A percentile compares a stretch with the other conserved stretches of the same genome.
These are phyloP conservation scores for Cytospora schulzeri DNA, from an alignment of 2,329 filamentous ascomycete genomes.

Conservation along the genomic window DNA sequence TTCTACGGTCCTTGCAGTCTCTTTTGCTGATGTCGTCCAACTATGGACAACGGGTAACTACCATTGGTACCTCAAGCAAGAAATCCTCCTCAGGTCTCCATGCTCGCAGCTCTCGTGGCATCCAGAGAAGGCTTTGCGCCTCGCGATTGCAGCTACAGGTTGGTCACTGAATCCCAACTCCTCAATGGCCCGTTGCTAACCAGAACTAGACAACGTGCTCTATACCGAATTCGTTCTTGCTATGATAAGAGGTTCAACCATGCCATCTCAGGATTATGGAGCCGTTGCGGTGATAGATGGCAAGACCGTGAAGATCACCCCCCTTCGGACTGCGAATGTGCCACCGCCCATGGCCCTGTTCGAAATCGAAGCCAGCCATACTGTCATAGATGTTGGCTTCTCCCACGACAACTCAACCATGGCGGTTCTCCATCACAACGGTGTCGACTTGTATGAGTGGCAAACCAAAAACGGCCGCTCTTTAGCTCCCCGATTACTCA, in stretches of 20 bases:
- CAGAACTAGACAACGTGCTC: conserved; percentile 45
- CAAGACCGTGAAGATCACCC: conserved; percentile 76
- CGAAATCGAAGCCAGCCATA: conserved; percentile 64
- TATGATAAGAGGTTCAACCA: conserved; percentile 68
- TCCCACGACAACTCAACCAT: conserved; percentile 65
- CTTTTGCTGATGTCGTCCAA: conserved; percentile 74
- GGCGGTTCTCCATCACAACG: conserved; percentile 69
- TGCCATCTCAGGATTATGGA: conserved; percentile 74
- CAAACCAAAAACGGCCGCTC: conserved; percentile 60
- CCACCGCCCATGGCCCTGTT: conserved; percentile 91
- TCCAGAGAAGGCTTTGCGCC: conserved; percentile 75
- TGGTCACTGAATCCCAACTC: conserved; percentile 28
- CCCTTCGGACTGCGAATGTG: conserved; percentile 79
- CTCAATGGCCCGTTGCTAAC: conserved; percentile 6
- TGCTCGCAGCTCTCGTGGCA: conserved; percentile 68
- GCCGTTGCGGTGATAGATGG: conserved; percentile 86
- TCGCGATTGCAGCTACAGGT: conserved; percentile 59
- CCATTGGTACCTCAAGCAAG: conserved; percentile 96
- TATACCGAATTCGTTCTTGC: conserved; percentile 69
- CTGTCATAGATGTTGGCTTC: conserved; percentile 75
- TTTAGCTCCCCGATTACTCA: conserved; percentile 45
- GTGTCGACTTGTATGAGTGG: conserved; percentile 72
- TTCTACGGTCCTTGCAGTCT: conserved; percentile 86
- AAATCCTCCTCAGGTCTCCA: conserved; percentile 56
- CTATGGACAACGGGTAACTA: conserved; percentile 98